These are phyloP conservation scores for Debaryomyces psychrophilus DNA, from an alignment of 1,139 yeast species.

Conservation along the genomic window DNA sequence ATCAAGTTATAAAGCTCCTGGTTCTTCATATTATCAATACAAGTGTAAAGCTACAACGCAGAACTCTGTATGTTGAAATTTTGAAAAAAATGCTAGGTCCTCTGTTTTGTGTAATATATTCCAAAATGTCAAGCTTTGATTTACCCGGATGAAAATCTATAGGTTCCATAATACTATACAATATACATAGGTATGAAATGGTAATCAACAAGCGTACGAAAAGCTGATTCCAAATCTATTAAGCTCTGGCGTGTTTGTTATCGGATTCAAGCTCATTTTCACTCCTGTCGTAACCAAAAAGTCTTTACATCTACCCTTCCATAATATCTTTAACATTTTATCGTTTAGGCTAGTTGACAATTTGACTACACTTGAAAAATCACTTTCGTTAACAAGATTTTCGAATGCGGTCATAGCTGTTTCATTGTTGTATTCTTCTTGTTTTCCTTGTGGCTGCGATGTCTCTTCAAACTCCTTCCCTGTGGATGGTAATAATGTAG, in stretches of 20 bases:
- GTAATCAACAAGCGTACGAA: conserved; percentile 38
- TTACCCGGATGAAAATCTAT: conserved; percentile 12
- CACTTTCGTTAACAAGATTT: conserved; percentile 52
- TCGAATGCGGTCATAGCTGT: conserved; percentile 58
- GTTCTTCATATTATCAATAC: conserved; percentile 18
- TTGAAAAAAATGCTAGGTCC: conserved; percentile 2
- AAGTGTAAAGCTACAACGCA: conserved; percentile 1
- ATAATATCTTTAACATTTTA: conserved; percentile 61
- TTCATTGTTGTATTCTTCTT: conserved; percentile 24
- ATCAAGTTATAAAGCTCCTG: conserved; percentile 44
- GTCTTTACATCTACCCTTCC: conserved; percentile 90
- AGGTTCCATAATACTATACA: conserved; percentile 4
- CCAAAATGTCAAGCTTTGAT: conserved; percentile 1
- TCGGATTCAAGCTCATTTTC: conserved; percentile 40
- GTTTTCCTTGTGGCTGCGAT: conserved; percentile 4
- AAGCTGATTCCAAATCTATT: conserved; percentile 43
- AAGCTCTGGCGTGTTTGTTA: conserved; percentile 39
- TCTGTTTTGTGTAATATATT: conserved; percentile 9
- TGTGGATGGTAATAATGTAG: conserved; percentile 24
- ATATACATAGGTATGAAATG: conserved; percentile 1
- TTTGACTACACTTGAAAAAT: conserved; percentile 74
- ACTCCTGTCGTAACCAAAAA: conserved; percentile 80
- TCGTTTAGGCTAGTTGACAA: conserved; percentile 72
- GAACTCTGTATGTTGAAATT: conserved; percentile 3
- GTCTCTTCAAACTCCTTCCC: conserved; percentile 8